Evolutionary conservation across 2,329 filamentous ascomycete genomes (phyloP), one percentile per base, ranked within the genome.

Genomic region (Exophiala phaeomuriformis): DNA sequence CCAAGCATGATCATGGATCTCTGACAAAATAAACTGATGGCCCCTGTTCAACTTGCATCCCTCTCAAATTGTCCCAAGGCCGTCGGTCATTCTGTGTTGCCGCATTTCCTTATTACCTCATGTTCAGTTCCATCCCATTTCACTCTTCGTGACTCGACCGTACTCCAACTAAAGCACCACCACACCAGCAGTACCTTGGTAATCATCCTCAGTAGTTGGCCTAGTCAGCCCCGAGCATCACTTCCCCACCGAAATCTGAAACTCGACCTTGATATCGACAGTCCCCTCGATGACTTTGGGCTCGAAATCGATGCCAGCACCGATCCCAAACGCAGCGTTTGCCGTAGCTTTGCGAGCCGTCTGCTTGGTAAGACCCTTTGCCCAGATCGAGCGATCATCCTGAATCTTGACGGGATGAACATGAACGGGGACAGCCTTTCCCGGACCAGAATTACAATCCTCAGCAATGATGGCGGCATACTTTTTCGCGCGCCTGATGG

Each of bases 401-500:
- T 52, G 27, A 33, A 57, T 57, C 48, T 50, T 57, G 45, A 57
- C 48, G 12, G 48, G 46, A 19, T 19, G 19, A 19, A 19, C 19
- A 19, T 19, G 19, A 19, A 19, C 19, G 19, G 19, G 19, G 19
- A 19, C 19, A 19, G 19, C 19, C 19, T 19, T 19, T 19, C 19
- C 19, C 19, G 19, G 19, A 19, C 19, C 27, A 35, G 47, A 45
- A 57, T 52, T 19, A 12, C 47, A 9, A 60, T 39, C 9, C 61
- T 45, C 4, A 12, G 39, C 60, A 12, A 66, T 52, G 9, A 60
- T 60, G 1, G 57, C 47, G 0, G 63, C 61, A 43, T 62, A 64
- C 27, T 61, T 60, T 5, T 59, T 45, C 1, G 65, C 65, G 37
- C 65, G 62, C 5, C 51, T 8, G 7, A 67, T 56, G 3, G 65